These are phyloP conservation scores for Suillus subluteus DNA, from an alignment of 768 basidiomycete genomes.

Conservation along the genomic window DNA sequence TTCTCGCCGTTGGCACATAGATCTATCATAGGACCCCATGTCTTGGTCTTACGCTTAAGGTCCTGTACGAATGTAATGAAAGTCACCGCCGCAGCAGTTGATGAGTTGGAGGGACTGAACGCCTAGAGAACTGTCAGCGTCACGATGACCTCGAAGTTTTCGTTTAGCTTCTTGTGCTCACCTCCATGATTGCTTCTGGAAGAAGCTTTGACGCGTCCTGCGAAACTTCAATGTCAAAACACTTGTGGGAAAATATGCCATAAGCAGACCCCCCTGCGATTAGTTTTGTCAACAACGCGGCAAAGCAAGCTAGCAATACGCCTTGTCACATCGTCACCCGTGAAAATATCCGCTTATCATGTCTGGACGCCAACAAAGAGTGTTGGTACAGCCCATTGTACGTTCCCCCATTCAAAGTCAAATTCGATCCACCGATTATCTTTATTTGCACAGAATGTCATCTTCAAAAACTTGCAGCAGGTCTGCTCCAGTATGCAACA, in stretches of 20 bases:
- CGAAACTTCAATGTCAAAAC: slow-evolving; percentile 4
- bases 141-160: not conserved
- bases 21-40: slow-evolving; percentile 97
- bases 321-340: slow-evolving; percentile 12
- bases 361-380: slow-evolving; percentile 92
- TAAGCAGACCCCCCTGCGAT: slow-evolving; percentile 22
- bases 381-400: slow-evolving; percentile 99
- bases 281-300: not conserved
- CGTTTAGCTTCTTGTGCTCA: slow-evolving; percentile 11
- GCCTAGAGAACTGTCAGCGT: slow-evolving; percentile 40
- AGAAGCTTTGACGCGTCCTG: slow-evolving; percentile 23
- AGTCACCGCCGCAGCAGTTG: slow-evolving; percentile 96
- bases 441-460: slow-evolving; percentile 71
- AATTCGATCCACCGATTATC: slow-evolving; percentile 15
- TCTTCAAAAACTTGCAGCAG: slow-evolving; percentile 96
- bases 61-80: slow-evolving; percentile 99
- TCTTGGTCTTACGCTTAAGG: slow-evolving; percentile 93
- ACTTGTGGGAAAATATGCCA: slow-evolving; percentile 26
- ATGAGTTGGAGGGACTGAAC: slow-evolving; percentile 81
- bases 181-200: slow-evolving; percentile 35
- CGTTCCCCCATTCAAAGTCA: slow-evolving; percentile 33
- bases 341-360: slow-evolving; percentile 50
- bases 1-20: slow-evolving; percentile 95
- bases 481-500: slow-evolving; percentile 38
- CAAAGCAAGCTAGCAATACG: not conserved